Base-by-base conservation (phyloP, 1,284 basidiomycete genomes). In the Marasmius fiardii region DNA sequence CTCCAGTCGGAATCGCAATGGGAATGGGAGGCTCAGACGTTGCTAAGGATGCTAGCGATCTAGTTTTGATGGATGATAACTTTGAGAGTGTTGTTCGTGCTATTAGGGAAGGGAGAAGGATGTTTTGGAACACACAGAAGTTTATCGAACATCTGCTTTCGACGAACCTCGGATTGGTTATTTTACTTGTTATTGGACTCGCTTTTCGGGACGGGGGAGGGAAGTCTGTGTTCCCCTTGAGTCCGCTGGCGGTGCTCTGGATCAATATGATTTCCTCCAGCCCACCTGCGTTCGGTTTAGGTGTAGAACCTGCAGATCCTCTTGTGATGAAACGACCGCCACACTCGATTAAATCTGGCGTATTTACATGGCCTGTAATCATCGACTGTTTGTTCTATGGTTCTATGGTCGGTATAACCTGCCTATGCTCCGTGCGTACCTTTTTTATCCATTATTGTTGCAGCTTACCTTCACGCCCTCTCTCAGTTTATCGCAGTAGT, bases 41-140 rank as follows among this genome's bases (percentile, higher is more conserved):
- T 24, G 86, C 87, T 41, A 83, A 83, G 64, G 79, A 78, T 53
- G 74, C 76, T 5, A 76, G 82, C 14, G 83, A 86, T 65, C 73
- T 89, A 48, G 85, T 89, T 0, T 72, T 89, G 51, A 80, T 82
- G 31, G 84, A 88, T 64, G 85, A 90, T 72, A 58, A 90, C 72
- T 90, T 90, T 66, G 82, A 83, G 41, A 83, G 83, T 23, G 88
- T 89, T 62, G 80, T 80, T 21, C 78, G 81, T 55, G 87, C 86
- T 10, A 80, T 90, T 61, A 73, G 79, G 57, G 85, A 88, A 65
- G 87, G 87, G 21, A 79, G 86, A 14, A 68, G 71, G 39, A 66
- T 74, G 4, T 77, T 77, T 64, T 70, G 70, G 51, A 78, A 79
- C 59, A 77, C 78, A 52, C 73, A 77, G 59, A 66, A 71, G 24